Base-by-base conservation (phyloP, 2,329 filamentous ascomycete species). In the Diplodia seriata region DNA sequence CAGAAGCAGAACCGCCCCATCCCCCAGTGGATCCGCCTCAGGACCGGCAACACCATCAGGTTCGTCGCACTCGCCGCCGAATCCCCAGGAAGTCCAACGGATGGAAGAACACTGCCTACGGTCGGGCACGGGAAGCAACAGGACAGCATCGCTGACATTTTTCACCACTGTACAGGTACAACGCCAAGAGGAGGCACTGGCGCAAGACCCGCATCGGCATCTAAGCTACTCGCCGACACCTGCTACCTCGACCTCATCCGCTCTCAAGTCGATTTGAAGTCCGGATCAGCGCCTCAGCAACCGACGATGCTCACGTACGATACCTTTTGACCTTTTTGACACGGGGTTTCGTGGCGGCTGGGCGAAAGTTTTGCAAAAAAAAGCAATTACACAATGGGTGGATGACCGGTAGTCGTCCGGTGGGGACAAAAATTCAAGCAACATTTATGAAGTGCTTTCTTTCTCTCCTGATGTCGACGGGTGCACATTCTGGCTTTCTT, bases 1-100 rank as follows among this genome's bases (percentile, higher is more conserved):
- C 94, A 98, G 89, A 98, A 97, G 90, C 94, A 98, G 89, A 99
- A 99, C 91, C 91, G 95, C 84, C 95, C 95, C 78, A 97, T 99
- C 83, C 95, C 95, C 76, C 95, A 99, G 89, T 99, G 95, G 95
- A 98, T 99, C 84, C 91, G 95, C 83, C 90, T 99, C 81, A 91
- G 94, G 84, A 98, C 95, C 80, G 91, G 90, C 85, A 99, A 99
- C 90, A 97, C 94, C 86, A 97, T 99, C 87, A 92, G 94, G 95
- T 99, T 93, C 86, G 90, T 85, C 63, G 68, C 66, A 49, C 29
- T 31, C 47, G 33, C 54, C 53, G 51, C 26, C 23, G 38, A 43
- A 14, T 18, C 23, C 29, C 54, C 11, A 36, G 23, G 51, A 68
- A 49, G 26, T 57, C 47, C 55, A 68, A 68, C 23, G 56, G 49